Evolutionary conservation across 1,139 yeast species (phyloP).

Genomic region (Pichia sp.): DNA sequence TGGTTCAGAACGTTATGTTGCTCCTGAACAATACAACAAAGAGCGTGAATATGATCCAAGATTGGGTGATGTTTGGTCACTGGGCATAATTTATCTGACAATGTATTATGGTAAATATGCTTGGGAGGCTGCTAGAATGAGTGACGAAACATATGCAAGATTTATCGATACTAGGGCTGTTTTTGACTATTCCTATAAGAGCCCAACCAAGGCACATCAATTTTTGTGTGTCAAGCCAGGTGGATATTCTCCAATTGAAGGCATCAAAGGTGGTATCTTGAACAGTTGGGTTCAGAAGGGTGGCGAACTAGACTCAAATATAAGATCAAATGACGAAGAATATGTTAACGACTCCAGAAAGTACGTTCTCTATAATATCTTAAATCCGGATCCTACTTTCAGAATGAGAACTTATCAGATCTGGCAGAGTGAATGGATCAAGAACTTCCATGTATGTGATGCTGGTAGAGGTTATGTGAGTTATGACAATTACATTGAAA

Average conservation of each 20-base stretch:
- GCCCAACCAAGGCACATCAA: conserved; percentile 24
- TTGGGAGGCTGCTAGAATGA: conserved; percentile 45
- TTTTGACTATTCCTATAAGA: conserved; percentile 28
- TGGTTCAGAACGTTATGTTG: conserved; percentile 75
- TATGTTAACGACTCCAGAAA: conserved; percentile 41
- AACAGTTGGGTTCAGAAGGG: conserved; percentile 18
- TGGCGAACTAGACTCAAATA: conserved; percentile 16
- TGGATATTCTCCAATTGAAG: conserved; percentile 31
- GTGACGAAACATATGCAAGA: conserved; percentile 33
- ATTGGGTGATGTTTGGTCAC: conserved; percentile 65
- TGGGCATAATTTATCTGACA: conserved; percentile 56
- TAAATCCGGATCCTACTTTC: conserved; percentile 51
- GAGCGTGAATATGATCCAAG: conserved; percentile 51
- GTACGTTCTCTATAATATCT: conserved; percentile 50
- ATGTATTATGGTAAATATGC: conserved; percentile 49
- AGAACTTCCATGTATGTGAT: conserved; percentile 32
- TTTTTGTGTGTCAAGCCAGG: conserved; percentile 32
- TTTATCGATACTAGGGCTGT: conserved; percentile 33
- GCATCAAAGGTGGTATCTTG: conserved; percentile 28
- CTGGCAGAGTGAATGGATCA: conserved; percentile 36
- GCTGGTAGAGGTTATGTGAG: conserved; percentile 33
- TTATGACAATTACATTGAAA: conserved; percentile 28
- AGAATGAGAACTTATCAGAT: conserved; percentile 38
- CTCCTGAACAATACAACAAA: conserved; percentile 59
- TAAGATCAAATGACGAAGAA: conserved; percentile 14